These are phyloP conservation scores for Endocladia muricata DNA, from an alignment of 31 red algal species.

Conservation along the genomic window DNA sequence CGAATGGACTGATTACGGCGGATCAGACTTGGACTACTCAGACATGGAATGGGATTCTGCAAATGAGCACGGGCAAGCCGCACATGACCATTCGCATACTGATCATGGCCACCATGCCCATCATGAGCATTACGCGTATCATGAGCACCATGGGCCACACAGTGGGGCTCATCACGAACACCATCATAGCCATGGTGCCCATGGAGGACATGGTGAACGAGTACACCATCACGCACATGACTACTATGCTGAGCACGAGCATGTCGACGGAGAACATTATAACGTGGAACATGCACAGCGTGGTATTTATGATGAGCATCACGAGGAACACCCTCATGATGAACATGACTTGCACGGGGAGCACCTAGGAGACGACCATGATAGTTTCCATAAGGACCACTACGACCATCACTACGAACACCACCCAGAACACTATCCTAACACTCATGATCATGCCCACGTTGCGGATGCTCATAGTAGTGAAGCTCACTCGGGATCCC, in stretches of 20 bases:
- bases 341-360: constrained; percentile 27
- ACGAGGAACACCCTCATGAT: constrained; percentile 19
- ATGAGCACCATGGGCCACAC: neutral
- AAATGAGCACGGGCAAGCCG: neutral
- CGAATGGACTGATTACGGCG: constrained; percentile 23
- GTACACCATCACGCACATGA: constrained; percentile 11
- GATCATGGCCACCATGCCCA: constrained; percentile 25
- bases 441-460: neutral
- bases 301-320: constrained; percentile 13
- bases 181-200: constrained; percentile 7
- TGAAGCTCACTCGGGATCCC: constrained; percentile 9
- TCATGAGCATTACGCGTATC: neutral
- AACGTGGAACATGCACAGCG: constrained; percentile 19
- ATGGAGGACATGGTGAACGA: constrained; percentile 19
- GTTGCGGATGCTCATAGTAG: neutral
- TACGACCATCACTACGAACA: constrained; percentile 1
- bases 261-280: constrained; percentile 24
- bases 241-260: constrained; percentile 15
- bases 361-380: neutral
- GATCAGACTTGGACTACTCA: constrained; percentile 8
- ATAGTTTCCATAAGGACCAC: constrained; percentile 12
- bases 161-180: neutral
- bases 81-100: neutral
- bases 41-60: constrained; percentile 10
- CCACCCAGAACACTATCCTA: neutral